Evolutionary conservation across 73 alveolate genomes (phyloP), one percentile per base, ranked within the genome.

Genomic region (Paraurostyla sp.): DNA sequence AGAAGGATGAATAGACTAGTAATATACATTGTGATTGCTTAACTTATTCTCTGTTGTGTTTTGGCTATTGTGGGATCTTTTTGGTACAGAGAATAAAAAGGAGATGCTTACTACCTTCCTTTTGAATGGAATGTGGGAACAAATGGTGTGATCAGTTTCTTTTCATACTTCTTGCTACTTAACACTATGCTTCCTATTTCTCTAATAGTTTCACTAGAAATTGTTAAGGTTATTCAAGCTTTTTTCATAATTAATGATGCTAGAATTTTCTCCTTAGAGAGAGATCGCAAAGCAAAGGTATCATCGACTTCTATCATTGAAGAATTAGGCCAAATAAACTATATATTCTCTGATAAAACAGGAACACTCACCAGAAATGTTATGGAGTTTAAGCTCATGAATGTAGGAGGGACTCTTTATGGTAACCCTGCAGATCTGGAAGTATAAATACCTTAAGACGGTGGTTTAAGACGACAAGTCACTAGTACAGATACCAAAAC

Each of bases 141-240:
- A 13, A 94, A 92, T 49, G 92, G 96, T n/a, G 63, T 91, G 27
- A 56, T 97, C 43, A 89, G 97, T 38, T 98, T 96, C 92, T 96
- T 98, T 75, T 91, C 99, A 0, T 98, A 96, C 93, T 91, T 98
- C 82, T 89, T 97, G 25, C 94, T 98, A 46, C 82, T 97, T 71
- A 98, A 98, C 89, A 97, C 99, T 29, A 71, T 98, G 93, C 96
- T 98, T 20, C 99, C 99, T 11, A 98, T 98, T 36, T 97, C 99
- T 36, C 94, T 98, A 59, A 92, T 97, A 6, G 97, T 98, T 25
- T 89, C 99, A 25, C 90, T 98, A 22, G 99, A 98, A 85, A 73
- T 98, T 48, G 99, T 97, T 35, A 98, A 98, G 94, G 95, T 97
- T 23, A 85, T 97, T 0, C 97, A 96, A 76, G 97, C 98, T 18